Percentiles rank a stretch among this genome's conserved stretches.
Evolutionary conservation across 2,329 filamentous ascomycete species (phyloP).

Genomic region (Diaporthe eres): DNA sequence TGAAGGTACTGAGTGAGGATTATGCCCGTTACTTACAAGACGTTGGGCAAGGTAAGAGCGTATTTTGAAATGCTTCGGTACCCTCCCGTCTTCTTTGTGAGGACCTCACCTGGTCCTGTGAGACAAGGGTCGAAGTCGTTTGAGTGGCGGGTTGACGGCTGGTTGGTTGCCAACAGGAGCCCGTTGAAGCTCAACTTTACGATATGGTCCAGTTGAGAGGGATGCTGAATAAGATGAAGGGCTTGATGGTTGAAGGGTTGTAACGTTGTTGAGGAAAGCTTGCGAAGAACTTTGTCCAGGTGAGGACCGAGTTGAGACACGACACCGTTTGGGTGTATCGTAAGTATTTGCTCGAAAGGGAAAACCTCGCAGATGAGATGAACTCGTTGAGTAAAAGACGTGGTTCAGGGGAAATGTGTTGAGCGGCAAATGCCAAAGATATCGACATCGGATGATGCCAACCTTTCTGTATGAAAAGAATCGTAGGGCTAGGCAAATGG

Average conservation of each 20-base stretch:
- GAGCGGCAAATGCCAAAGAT: too few relatives aligned
- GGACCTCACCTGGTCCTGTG: not conserved
- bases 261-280: not conserved
- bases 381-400: not conserved
- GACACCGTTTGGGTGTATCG: not conserved
- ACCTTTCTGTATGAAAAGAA: not conserved
- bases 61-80: not conserved
- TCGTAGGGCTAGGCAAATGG: not conserved
- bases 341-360: not conserved
- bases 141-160: not conserved
- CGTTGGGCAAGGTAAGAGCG: not conserved
- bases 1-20: not conserved
- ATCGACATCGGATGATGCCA: not conserved
- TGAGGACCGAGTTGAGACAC: not conserved
- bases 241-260: not conserved
- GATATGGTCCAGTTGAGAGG: not conserved
- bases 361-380: not conserved
- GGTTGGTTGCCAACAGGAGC: not conserved
- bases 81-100: accelerated
- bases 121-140: not conserved
- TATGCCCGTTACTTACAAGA: not conserved
- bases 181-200: not conserved
- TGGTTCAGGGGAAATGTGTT: not conserved
- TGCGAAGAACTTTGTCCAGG: not conserved
- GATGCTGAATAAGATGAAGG: not conserved